Conservation (phyloP, 345 rosid genomes). For the Aquilaria sinensis region DNA sequence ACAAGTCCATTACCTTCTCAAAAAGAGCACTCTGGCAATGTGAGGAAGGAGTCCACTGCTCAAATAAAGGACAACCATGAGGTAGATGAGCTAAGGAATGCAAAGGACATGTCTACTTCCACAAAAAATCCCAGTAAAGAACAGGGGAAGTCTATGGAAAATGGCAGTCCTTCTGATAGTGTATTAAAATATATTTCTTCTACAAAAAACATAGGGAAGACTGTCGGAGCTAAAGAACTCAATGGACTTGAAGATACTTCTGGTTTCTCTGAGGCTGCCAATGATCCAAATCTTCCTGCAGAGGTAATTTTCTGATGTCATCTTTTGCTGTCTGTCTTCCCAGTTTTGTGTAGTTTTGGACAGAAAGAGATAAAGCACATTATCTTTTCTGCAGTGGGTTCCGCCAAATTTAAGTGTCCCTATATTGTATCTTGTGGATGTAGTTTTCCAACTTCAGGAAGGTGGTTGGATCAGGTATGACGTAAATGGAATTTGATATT, state of each 20-base stretch:
- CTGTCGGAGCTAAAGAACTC: slow-evolving; percentile 32
- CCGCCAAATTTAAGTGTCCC: slow-evolving; percentile 90
- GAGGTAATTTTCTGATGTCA: slow-evolving; percentile 46
- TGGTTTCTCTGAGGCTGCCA: slow-evolving; percentile 33
- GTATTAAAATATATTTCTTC: slow-evolving; percentile 17
- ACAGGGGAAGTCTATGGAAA: slow-evolving; percentile 25
- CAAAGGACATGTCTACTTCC: slow-evolving; percentile 27
- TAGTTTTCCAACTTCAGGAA: slow-evolving; percentile 91
- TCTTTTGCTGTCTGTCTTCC: not conserved
- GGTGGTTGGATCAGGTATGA: slow-evolving; percentile 98
- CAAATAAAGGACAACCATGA: slow-evolving; percentile 29
- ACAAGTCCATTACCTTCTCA: slow-evolving; percentile 30
- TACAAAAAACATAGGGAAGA: slow-evolving; percentile 23
- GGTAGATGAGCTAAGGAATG: slow-evolving; percentile 28
- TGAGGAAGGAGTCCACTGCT: slow-evolving; percentile 38
- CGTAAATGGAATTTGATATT: not conserved
- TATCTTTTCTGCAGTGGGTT: slow-evolving; percentile 70
- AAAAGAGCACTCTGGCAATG: slow-evolving; percentile 34
- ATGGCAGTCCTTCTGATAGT: slow-evolving; percentile 26
- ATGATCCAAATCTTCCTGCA: slow-evolving; percentile 49
- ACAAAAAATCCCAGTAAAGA: slow-evolving; percentile 34
- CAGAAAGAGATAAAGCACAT: not conserved
- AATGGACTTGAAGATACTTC: slow-evolving; percentile 32
- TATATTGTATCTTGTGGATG: slow-evolving; percentile 81
- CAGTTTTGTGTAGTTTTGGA: not conserved